Conservation (phyloP, 306 rosid species). For the Lotus japonicus region DNA sequence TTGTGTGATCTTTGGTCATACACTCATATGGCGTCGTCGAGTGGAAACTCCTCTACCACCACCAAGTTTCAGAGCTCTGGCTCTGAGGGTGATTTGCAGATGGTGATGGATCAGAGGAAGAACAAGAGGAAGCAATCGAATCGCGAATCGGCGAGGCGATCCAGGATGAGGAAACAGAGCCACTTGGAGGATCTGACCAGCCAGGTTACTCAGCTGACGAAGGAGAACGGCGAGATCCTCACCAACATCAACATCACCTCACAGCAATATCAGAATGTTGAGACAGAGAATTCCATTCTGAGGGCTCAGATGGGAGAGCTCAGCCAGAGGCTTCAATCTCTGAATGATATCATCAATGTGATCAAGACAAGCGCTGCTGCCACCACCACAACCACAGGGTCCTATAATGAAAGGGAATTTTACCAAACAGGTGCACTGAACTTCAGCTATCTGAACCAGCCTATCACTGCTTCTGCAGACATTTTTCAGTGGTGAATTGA, state of each 20-base stretch:
- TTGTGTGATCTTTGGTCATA: not conserved
- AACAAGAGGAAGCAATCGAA: conserved; percentile 78
- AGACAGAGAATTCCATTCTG: conserved; percentile 55
- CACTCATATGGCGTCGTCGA: conserved; percentile 64
- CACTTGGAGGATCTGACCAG: conserved; percentile 60
- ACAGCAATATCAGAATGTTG: conserved; percentile 43
- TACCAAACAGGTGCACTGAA: conserved; percentile 17
- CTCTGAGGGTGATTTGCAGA: conserved; percentile 52
- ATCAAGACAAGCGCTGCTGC: conserved; percentile 20
- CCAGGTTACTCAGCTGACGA: conserved; percentile 34
- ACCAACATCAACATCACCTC: conserved; percentile 38
- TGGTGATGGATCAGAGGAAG: conserved; percentile 55
- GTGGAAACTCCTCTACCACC: conserved; percentile 55
- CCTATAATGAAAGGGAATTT: conserved; percentile 16
- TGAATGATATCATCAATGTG: conserved; percentile 44
- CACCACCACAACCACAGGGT: conserved; percentile 17
- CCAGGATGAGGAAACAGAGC: conserved; percentile 71
- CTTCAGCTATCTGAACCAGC: conserved; percentile 38
- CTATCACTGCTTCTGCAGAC: too few species aligned
- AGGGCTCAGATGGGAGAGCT: conserved; percentile 67
- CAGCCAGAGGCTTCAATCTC: conserved; percentile 58
- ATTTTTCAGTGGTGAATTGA: conserved; percentile 49
- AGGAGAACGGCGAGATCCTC: conserved; percentile 50
- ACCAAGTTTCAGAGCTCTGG: conserved; percentile 45
- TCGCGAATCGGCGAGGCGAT: conserved; percentile 83